Base-by-base conservation (phyloP, 306 rosid species). In the Cyamopsis tetragonoloba region DNA sequence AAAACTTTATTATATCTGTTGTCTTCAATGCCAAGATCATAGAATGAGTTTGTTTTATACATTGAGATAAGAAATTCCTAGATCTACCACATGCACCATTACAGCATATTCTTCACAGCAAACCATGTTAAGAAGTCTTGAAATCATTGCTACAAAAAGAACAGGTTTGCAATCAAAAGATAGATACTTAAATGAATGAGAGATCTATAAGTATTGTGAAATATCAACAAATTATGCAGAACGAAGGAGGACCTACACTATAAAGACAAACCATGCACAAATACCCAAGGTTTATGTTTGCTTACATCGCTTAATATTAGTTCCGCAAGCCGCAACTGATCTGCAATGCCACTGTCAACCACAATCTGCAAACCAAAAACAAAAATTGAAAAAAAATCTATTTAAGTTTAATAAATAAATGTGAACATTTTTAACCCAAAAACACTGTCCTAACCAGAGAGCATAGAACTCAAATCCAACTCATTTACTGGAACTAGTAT, bases 241-340 rank as follows among this genome's bases (percentile, higher is more conserved):
- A 68, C 14, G 37, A 56, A 66, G 15, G 47, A 62, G 56, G 0
- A 48, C 58, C 32, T 53, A 44, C 37, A 56, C 62, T 11, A 71
- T 41, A 32, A 63, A 73, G 71, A 79, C 47, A 66, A 20, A 62
- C 26, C 48, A 42, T 49, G 57, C 31, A 82, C 34, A 56, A 74
- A 68, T 13, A 59, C 39, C 62, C 23, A 13, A 72, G 66, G 75
- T 62, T 34, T 44, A 37, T 42, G 49, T 19, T 63, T 79, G 76
- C 98, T 92, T 84, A 92, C 98, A 86, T 92, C 95, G 76, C 71
- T 82, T 67, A 84, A 72, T 73, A 92, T 83, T 70, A 89, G 84
- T 41, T 92, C 96, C 0, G 90, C 72, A 67, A 92, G 78, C 71
- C 96, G 93, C 84, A 92, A 76, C 79, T 89, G 96, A 80, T 92